Percentiles rank a stretch among this genome's conserved stretches.
Evolutionary conservation across 1,139 yeast species (phyloP).

Genomic region (Yamadazyma membranifaciens): DNA sequence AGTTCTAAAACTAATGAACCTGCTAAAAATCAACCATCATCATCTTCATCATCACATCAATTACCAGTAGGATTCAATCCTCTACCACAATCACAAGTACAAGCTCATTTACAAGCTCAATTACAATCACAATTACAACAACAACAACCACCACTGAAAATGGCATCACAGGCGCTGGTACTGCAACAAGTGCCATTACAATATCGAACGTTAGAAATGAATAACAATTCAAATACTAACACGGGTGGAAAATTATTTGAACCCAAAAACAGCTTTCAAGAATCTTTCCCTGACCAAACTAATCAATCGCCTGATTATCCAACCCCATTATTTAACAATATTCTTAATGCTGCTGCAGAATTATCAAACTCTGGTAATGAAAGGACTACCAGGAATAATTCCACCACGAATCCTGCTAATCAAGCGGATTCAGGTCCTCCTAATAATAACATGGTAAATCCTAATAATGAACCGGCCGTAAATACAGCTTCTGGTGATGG

Average conservation of each 20-base stretch:
- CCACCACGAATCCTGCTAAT: too few species aligned
- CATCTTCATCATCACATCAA: background rate
- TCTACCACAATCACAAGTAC: background rate
- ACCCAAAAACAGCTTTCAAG: background rate
- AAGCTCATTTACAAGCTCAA: conserved; percentile 2
- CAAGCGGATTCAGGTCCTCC: background rate
- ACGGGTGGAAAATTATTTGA: background rate
- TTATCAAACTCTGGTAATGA: background rate
- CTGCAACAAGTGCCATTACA: background rate
- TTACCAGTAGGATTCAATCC: background rate
- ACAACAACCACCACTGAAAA: background rate
- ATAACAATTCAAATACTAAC: background rate
- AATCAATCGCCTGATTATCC: background rate
- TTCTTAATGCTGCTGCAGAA: conserved; percentile 1
- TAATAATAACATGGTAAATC: too few species aligned
- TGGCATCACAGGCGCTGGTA: background rate
- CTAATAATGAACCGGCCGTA: too few species aligned
- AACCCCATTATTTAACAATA: background rate
- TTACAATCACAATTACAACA: conserved; percentile 2
- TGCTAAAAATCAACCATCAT: background rate
- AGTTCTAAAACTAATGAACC: too few species aligned
- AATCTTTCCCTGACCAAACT: background rate
- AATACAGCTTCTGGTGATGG: background rate
- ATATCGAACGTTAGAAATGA: background rate
- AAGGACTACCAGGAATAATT: too few species aligned